phyloP scores from a whole-genome alignment of 305 asterid genomes.

The Caryopteris hybrid region DNA sequence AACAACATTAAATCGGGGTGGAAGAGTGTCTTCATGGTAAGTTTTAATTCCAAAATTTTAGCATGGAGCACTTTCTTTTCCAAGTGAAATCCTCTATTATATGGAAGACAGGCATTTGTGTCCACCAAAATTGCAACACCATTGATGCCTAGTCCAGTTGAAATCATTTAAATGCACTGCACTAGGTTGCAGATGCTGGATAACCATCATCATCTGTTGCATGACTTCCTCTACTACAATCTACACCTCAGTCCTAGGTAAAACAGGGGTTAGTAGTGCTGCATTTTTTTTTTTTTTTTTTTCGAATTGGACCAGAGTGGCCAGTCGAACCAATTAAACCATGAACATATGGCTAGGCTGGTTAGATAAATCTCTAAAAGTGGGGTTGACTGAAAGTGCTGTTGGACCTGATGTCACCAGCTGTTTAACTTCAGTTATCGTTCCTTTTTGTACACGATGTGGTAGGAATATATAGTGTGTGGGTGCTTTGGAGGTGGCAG shows the following conservation, averaged over 20 bases:
- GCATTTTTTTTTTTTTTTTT: background rate
- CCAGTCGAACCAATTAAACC: background rate
- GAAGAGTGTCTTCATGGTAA: slow-evolving; percentile 99
- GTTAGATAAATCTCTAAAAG: background rate
- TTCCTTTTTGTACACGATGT: background rate
- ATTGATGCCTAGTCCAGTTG: background rate
- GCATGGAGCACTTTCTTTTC: background rate
- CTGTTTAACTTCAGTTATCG: background rate
- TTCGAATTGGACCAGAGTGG: background rate
- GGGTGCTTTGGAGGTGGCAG: background rate
- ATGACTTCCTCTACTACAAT: background rate
- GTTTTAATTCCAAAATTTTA: slow-evolving; percentile 13
- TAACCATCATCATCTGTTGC: background rate
- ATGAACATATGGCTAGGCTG: background rate
- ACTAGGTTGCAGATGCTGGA: background rate
- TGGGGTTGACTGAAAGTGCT: background rate
- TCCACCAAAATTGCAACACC: background rate
- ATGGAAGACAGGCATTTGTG: background rate
- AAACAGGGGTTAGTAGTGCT: background rate
- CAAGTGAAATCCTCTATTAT: background rate
- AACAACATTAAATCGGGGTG: slow-evolving; percentile 95
- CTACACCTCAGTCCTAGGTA: background rate
- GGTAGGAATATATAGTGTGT: background rate
- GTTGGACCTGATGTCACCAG: background rate
- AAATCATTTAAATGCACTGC: background rate